Evolutionary conservation across 2,329 filamentous ascomycete species (phyloP), one percentile per base, ranked within the genome.

Genomic region (Fusarium sp.): DNA sequence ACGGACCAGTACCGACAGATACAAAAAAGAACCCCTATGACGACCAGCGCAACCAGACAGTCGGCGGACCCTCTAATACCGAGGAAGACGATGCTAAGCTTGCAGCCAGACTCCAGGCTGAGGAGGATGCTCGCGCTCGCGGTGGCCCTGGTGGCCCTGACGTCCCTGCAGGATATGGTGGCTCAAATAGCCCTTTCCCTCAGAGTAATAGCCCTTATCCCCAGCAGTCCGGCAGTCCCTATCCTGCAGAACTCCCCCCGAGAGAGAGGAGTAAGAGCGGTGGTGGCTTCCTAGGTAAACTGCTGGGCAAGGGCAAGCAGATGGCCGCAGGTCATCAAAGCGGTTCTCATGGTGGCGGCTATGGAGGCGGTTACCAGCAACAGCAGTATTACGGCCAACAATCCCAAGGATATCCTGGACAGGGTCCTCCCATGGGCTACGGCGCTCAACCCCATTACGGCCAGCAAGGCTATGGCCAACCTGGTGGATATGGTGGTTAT

Each of bases 101-200:
- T 9, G 93, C 94, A 7, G 86, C 91, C 40, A 87, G 89, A 75
- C 83, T 97, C 42, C 94, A 97, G 78, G 91, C 91, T 46, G 92
- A 97, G 79, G 93, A 97, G 79, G 86, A 97, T 69, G 87, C 88
- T 6, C 86, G 88, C 46, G 85, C 84, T 14, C 76, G 77, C 68
- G 73, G 76, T 62, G 73, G 72, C 56, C 67, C 56, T 20, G 71
- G 71, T 51, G 75, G 73, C 14, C 75, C 77, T 51, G 69, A 75
- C 27, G 76, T 79, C 8, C 76, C 81, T 7, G 64, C 76, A 8
- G 79, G 79, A 20, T 80, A 79, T 31, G 69, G 69, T 62, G 67
- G 68, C 60, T 75, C 70, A 20, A 71, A 60, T 60, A 72, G 74
- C 50, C 70, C 77, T 13, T 81, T 73, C 38, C 61, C 70, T n/a